Percentiles rank a stretch among this genome's conserved stretches.
These are phyloP conservation scores for Chamaecrista fasciculata DNA, from an alignment of 306 rosid genomes.

Conservation along the genomic window DNA sequence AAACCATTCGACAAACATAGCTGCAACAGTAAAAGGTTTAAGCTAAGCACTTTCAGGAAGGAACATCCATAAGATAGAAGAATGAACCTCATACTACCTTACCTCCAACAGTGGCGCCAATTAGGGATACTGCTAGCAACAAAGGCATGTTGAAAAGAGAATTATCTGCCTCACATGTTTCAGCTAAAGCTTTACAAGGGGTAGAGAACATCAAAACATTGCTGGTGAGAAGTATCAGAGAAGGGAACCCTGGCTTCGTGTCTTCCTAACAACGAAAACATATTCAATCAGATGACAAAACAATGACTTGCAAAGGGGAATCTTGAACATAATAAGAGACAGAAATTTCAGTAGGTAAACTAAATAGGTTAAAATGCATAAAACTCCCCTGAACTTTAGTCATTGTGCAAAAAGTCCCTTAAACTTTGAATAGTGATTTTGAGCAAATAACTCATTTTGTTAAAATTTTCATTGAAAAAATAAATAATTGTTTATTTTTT, in stretches of 20 bases:
- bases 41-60: neutral
- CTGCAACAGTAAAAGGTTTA: neutral
- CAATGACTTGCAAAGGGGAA: neutral
- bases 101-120: slow-evolving; percentile 85
- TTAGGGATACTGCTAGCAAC: slow-evolving; percentile 60
- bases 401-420: no score
- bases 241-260: slow-evolving; percentile 30
- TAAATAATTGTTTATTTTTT: no score
- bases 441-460: no score
- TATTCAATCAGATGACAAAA: neutral
- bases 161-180: slow-evolving; percentile 59
- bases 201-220: slow-evolving; percentile 40
- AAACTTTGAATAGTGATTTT: no score
- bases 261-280: slow-evolving; percentile 39
- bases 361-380: no score
- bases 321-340: neutral
- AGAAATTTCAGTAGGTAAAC: no score
- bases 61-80: neutral
- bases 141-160: slow-evolving; percentile 61
- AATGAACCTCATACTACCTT: slow-evolving; percentile 19
- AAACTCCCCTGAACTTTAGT: no score
- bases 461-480: no score
- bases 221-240: slow-evolving; percentile 39
- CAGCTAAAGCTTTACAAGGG: slow-evolving; percentile 61
- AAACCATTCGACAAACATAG: neutral